Evolutionary conservation across 305 asterid species (phyloP).

Genomic region (Fraxinus sp.): DNA sequence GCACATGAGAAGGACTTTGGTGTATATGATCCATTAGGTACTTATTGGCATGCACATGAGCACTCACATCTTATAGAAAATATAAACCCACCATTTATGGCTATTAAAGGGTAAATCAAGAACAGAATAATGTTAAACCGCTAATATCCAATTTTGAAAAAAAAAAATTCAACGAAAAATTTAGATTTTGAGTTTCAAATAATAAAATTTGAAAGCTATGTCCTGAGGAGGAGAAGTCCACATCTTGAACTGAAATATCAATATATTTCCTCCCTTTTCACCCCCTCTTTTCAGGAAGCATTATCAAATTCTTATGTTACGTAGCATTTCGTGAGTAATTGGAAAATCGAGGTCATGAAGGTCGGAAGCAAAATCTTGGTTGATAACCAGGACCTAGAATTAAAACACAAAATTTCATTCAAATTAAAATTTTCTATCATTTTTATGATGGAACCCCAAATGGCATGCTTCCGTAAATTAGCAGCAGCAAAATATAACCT

Average conservation of each 20-base stretch:
- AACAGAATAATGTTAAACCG: not conserved
- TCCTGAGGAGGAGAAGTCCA: not conserved
- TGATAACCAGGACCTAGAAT: not conserved
- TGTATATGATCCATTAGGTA: not conserved
- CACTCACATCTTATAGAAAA: not conserved
- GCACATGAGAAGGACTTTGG: not conserved
- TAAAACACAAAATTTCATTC: not conserved
- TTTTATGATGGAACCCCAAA: not conserved
- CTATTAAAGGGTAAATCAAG: not conserved
- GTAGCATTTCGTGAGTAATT: too few relatives aligned
- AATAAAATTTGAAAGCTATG: not conserved
- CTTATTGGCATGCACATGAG: not conserved
- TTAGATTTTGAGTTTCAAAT: not conserved
- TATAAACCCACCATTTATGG: not conserved
- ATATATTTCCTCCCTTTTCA: not conserved
- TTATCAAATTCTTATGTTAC: not conserved
- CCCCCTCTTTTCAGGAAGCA: not conserved
- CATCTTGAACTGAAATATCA: not conserved
- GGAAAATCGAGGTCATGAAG: not conserved
- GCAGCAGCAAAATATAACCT: not conserved
- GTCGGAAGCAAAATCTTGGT: not conserved
- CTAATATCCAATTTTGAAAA: not conserved
- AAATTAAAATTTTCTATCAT: too few relatives aligned
- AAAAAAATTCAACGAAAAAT: not conserved
- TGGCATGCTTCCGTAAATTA: not conserved